Conservation (phyloP, 176 grass and related monocot genomes). For the Lolium rigidum region DNA sequence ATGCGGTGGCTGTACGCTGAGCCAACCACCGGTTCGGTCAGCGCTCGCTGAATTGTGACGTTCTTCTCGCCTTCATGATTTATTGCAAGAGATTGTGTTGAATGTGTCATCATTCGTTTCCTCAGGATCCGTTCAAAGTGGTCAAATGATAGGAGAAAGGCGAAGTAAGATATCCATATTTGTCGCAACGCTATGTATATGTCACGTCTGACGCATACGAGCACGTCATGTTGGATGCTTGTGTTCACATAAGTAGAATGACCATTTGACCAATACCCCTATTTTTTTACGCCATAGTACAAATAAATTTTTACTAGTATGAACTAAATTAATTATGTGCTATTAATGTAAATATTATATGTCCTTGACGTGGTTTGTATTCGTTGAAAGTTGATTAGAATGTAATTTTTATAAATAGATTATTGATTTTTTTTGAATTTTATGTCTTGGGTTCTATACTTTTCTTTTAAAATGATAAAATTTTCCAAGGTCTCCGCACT, state of each 20-base stretch:
- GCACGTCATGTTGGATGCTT: background rate
- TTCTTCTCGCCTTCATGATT: background rate
- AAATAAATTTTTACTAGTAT: too few species aligned
- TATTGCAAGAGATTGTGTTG: background rate
- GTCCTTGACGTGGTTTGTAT: too few species aligned
- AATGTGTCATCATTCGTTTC: too few species aligned
- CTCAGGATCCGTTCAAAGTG: too few species aligned
- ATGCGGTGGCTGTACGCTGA: too few species aligned
- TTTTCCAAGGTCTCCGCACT: too few species aligned
- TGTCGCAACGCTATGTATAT: background rate
- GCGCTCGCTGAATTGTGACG: background rate
- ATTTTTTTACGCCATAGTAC: too few species aligned
- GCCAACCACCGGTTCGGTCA: too few species aligned
- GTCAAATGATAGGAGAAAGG: background rate
- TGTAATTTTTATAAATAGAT: background rate
- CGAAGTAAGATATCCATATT: background rate
- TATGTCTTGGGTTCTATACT: background rate
- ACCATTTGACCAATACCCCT: background rate
- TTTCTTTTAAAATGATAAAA: too few species aligned
- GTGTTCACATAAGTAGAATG: background rate
- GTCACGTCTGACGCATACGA: background rate
- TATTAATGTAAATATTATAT: too few species aligned
- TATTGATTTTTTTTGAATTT: background rate
- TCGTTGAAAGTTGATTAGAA: too few species aligned
- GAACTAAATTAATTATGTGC: too few species aligned